Base-by-base conservation (phyloP, 495 filamentous ascomycete genomes). In the Penicillium robsamsonii region DNA sequence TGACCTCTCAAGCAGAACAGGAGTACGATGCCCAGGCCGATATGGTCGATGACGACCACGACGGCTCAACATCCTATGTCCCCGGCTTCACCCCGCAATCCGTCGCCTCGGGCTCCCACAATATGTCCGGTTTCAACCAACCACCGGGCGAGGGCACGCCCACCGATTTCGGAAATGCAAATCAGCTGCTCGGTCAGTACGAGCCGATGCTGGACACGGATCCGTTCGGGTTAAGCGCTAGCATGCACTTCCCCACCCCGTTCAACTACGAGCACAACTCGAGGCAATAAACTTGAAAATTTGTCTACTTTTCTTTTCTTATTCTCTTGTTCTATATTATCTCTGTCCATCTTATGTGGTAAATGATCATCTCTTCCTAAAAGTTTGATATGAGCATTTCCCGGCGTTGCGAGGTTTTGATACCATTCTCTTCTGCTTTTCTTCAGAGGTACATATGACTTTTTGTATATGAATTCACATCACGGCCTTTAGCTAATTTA, bases 11-110 rank as follows among this genome's bases (percentile, higher is more conserved):
- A 29, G 31, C 82, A 98, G 94, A 97, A 80, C 93, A 96, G 82
- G 94, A 98, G 80, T 97, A 97, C 79, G 94, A 98, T 74, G 91
- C 94, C 53, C 89, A 94, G 79, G 86, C 89, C 66, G 92, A 96
- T 61, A 89, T 96, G 82, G 84, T 94, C 69, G 93, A 97, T 69
- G 93, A 96, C 31, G 85, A 87, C 54, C 78, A 84, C 57, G 84
- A 88, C 54, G 83, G 84, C n/a, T 81, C 85, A 25, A 80, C 87
- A 25, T 85, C 88, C 3, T 92, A 87, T 62, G 81, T 88, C 27
- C 70, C 80, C 17, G 69, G 77, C 12, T 85, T 84, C 68, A 78
- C 77, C 42, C 70, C 73, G 18, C 71, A 73, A 10, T 76, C 75
- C 29, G 71, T 78, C 18, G 53, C 72, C 8, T 71, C 75, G 29